Evolutionary conservation across 1,284 basidiomycete species (phyloP), one percentile per base, ranked within the genome.

Genomic region (Ustilago bromivora): DNA sequence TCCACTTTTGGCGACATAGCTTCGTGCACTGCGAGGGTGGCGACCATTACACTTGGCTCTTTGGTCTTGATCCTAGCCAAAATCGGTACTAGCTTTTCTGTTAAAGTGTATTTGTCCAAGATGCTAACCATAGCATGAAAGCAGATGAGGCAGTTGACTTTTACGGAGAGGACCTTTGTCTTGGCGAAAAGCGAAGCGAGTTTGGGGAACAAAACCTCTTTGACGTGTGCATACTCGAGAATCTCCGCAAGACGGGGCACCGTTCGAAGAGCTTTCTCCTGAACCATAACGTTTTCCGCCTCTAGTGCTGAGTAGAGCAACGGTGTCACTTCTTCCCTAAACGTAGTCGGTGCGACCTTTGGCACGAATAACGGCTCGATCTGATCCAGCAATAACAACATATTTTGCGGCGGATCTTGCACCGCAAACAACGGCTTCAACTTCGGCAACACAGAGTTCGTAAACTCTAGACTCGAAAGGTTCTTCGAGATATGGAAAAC

Each of bases 1-100:
- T 98, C 95, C 4, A 98, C 92, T 86, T 98, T 99, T 79, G 91
- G 90, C 2, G 95, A 94, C 94, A 98, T 97, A 4, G 93, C 94
- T 87, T 98, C 96, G 87, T 99, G 95, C 0, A 99, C 95, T 10
- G 91, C 92, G 49, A 98, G 88, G 0, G 95, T 97, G 1, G 95
- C 94, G 90, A 84, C 73, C 86, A 87, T 87, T 4, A 87, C 86
- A n/a, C 81, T 82, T 7, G 86, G 85, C 72, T 87, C 89, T 91
- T 90, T 97, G 2, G 96, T 99, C 63, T 96, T 92, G 82, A 99
- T 98, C 85, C 95, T 95, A 0, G 95, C 92, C 28, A 99, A 88
- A 15, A 98, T 87, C 0, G 96, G 96, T 2, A 98, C 96, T 15
- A 99, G 89, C 86, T 97, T 98, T 80, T 97, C 95, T 0, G 96